Percentiles rank a stretch among this genome's conserved stretches.
These are phyloP conservation scores for Ceratocystis ficicola DNA, from an alignment of 2,329 filamentous ascomycete species.

Conservation along the genomic window DNA sequence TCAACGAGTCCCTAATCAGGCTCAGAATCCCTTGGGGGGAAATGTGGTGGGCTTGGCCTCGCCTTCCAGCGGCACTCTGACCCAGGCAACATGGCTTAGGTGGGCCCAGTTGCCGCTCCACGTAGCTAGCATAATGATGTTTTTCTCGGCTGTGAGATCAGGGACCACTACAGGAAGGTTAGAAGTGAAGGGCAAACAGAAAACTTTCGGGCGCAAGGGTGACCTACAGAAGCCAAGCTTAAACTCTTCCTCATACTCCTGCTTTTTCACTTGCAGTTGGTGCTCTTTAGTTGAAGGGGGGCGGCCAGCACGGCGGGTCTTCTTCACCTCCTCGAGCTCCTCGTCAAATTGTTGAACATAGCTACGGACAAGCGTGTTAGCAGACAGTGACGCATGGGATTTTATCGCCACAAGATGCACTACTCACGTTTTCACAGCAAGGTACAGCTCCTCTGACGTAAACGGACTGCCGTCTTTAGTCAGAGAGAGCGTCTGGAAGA, in stretches of 20 bases:
- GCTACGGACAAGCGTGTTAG: slow-evolving; percentile 30
- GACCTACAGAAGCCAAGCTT: slow-evolving; percentile 65
- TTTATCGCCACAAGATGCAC: too few relatives aligned
- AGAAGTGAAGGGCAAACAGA: neutral
- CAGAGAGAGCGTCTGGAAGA: slow-evolving; percentile 54
- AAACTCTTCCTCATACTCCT: slow-evolving; percentile 64
- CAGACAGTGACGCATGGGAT: neutral
- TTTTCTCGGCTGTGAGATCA: slow-evolving; percentile 57
- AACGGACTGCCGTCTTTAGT: slow-evolving; percentile 33
- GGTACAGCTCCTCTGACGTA: slow-evolving; percentile 45
- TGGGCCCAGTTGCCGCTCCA: slow-evolving; percentile 83
- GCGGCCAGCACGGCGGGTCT: slow-evolving; percentile 61
- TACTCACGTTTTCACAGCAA: slow-evolving; percentile 48
- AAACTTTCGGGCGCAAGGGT: neutral
- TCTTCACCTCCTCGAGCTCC: slow-evolving; percentile 53
- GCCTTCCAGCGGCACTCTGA: slow-evolving; percentile 57
- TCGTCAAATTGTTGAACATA: slow-evolving; percentile 59
- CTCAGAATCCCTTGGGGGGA: slow-evolving; percentile 42
- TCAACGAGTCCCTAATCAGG: neutral
- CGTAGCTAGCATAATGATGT: slow-evolving; percentile 49
- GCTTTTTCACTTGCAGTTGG: slow-evolving; percentile 58
- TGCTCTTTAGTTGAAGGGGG: slow-evolving; percentile 69
- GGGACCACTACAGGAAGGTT: slow-evolving; percentile 48
- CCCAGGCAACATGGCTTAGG: slow-evolving; percentile 63
- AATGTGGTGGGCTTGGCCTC: slow-evolving; percentile 58